Evolutionary conservation across 108 stramenopile species (phyloP), one percentile per base, ranked within the genome.

Genomic region (Cyclotella sp.): DNA sequence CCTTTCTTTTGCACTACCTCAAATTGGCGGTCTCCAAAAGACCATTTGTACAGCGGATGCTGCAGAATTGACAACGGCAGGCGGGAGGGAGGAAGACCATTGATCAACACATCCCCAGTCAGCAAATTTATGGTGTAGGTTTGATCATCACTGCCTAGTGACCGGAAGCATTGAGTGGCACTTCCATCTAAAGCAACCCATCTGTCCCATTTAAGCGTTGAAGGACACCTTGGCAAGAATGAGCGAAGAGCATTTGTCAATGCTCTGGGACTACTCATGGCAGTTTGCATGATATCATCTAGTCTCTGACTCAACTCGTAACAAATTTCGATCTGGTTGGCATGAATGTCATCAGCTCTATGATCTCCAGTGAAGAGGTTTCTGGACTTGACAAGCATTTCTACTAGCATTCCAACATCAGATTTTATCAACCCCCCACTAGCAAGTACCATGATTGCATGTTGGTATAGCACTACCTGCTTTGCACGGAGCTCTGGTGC

Each of bases 51-150:
- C 5, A 73, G 44, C 6, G 46, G 63, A 22, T 79, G 51, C 9
- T 68, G 55, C 66, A 86, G 3, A 19, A 88, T 78, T 0, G 62
- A 27, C 39, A 14, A 30, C 22, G 88, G 88, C 24, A 86, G 71
- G 14, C 60, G 68, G 54, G 65, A 65, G 9, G 88, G 88, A 45
- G 88, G 88, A 49, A 77, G 45, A 30, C 88, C 85, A 65, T 88
- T 63, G 18, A 84, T 78, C 3, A 88, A 76, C 2, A 88, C 76
- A 30, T 73, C 76, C n/a, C 88, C 88, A 57, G 80, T 72, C 15
- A 88, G 21, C 19, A 86, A 14, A 49, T 88, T 84, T 44, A 88
- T 74, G 43, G 61, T 24, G 51, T 86, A 88, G 13, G 75, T 39
- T 24, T 53, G 62, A 18, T 79, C 76, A 12, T 79, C 73, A n/a